Conservation (phyloP, 2,329 filamentous ascomycete species). For the Botrytis aclada region DNA sequence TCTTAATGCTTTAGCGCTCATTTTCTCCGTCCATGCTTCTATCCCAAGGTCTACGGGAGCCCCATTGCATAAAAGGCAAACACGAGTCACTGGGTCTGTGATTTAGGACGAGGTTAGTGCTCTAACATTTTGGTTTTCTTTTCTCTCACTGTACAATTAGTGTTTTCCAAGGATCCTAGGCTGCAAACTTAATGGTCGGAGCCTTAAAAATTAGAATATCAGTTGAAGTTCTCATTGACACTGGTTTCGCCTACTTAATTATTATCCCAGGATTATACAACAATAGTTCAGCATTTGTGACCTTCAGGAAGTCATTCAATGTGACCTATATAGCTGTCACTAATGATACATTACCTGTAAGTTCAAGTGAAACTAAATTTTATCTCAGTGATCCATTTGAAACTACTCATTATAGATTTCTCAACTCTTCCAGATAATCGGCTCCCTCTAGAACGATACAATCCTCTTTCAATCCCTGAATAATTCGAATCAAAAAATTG, state of each 20-base stretch:
- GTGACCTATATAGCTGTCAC: constrained; percentile 16
- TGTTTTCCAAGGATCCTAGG: constrained; percentile 20
- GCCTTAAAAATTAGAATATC: not conserved
- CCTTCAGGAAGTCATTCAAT: constrained; percentile 2
- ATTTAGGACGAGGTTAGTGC: not conserved
- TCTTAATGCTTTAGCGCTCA: not conserved
- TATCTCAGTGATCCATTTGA: not conserved
- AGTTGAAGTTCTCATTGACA: constrained; percentile 21
- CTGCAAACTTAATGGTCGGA: constrained; percentile 21
- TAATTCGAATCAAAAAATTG: not conserved
- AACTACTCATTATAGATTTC: not conserved
- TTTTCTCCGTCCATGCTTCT: not conserved
- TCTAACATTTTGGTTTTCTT: not conserved
- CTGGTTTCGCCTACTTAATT: constrained; percentile 22
- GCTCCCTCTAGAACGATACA: constrained; percentile 17
- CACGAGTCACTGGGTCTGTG: not conserved
- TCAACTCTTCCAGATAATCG: constrained; percentile 5
- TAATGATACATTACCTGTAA: constrained; percentile 11
- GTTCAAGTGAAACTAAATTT: constrained; percentile 8
- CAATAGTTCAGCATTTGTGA: not conserved
- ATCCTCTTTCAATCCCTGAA: not conserved
- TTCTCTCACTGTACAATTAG: too few relatives aligned
- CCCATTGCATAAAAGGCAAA: not conserved
- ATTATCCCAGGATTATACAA: constrained; percentile 22
- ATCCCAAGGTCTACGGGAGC: not conserved